Evolutionary conservation across 139 green algal species (phyloP).

Genomic region (Picochlorum sp.): DNA sequence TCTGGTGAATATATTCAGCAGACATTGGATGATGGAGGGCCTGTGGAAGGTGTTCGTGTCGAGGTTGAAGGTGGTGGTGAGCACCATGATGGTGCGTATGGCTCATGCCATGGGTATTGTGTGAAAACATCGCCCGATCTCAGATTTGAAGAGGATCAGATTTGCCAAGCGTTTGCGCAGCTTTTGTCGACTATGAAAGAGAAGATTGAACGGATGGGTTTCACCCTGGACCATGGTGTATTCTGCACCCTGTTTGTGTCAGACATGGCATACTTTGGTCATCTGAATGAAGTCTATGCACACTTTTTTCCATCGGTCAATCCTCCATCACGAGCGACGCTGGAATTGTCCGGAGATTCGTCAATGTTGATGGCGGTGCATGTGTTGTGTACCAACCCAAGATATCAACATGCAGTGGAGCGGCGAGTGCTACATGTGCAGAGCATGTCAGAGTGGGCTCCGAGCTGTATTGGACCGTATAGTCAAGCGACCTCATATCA

Average conservation of each 20-base stretch:
- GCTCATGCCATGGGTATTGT: not conserved
- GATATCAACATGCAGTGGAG: slow-evolving; percentile 20
- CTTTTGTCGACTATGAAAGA: not conserved
- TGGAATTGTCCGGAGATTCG: slow-evolving; percentile 27
- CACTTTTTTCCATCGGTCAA: slow-evolving; percentile 50
- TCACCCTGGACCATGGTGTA: slow-evolving; percentile 36
- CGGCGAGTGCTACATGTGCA: slow-evolving; percentile 86
- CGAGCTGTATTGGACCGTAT: slow-evolving; percentile 95
- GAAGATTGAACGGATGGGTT: not conserved
- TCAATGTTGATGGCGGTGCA: slow-evolving; percentile 14
- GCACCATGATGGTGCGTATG: not conserved
- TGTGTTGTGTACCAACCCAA: slow-evolving; percentile 16
- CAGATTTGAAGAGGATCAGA: no score
- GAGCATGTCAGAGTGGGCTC: slow-evolving; percentile 90
- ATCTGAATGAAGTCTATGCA: slow-evolving; percentile 77
- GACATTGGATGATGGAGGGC: not conserved
- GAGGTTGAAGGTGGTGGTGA: not conserved
- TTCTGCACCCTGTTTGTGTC: slow-evolving; percentile 82
- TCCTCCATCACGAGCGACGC: slow-evolving; percentile 73
- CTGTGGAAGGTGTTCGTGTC: no score
- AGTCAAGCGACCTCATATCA: slow-evolving; percentile 52
- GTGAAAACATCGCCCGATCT: no score
- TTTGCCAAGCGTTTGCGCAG: not conserved
- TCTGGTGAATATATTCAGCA: not conserved
- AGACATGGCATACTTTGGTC: slow-evolving; percentile 83